These are phyloP conservation scores for Sicyos baderoa DNA, from an alignment of 306 rosid genomes.

Conservation along the genomic window DNA sequence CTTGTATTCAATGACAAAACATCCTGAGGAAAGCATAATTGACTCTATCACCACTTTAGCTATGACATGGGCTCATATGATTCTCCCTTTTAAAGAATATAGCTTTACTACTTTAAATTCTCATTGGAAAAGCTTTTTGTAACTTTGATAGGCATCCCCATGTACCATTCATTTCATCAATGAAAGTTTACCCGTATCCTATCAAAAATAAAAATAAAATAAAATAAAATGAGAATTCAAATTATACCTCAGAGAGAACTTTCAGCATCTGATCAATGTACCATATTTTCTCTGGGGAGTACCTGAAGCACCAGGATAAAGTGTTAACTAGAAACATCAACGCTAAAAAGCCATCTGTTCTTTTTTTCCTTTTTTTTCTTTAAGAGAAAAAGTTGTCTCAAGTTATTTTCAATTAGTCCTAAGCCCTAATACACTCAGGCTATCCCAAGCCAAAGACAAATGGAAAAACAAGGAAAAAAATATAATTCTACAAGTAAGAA, in stretches of 20 bases:
- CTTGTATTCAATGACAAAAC: too few relatives aligned
- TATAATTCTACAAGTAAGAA: neutral
- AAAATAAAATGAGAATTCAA: constrained; percentile 19
- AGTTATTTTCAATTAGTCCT: constrained; percentile 20
- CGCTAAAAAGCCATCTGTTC: neutral
- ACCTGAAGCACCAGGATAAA: constrained; percentile 50
- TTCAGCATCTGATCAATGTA: constrained; percentile 96
- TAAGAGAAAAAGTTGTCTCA: neutral
- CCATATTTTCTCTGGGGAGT: constrained; percentile 96
- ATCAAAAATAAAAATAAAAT: too few relatives aligned
- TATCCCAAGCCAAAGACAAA: constrained; percentile 18
- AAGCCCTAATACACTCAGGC: neutral
- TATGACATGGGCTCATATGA: too few relatives aligned
- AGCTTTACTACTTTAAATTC: too few relatives aligned
- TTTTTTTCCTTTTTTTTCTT: neutral
- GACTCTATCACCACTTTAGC: too few relatives aligned
- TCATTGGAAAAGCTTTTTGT: too few relatives aligned
- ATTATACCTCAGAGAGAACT: constrained; percentile 96
- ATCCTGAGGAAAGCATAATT: too few relatives aligned
- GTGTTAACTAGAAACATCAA: constrained; percentile 17
- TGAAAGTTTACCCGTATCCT: too few relatives aligned
- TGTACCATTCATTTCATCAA: too few relatives aligned
- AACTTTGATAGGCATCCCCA: too few relatives aligned
- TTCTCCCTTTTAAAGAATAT: too few relatives aligned
- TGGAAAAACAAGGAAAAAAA: constrained; percentile 10